Conservation (phyloP, 768 basidiomycete species). For the Agaricus subrufescens region DNA sequence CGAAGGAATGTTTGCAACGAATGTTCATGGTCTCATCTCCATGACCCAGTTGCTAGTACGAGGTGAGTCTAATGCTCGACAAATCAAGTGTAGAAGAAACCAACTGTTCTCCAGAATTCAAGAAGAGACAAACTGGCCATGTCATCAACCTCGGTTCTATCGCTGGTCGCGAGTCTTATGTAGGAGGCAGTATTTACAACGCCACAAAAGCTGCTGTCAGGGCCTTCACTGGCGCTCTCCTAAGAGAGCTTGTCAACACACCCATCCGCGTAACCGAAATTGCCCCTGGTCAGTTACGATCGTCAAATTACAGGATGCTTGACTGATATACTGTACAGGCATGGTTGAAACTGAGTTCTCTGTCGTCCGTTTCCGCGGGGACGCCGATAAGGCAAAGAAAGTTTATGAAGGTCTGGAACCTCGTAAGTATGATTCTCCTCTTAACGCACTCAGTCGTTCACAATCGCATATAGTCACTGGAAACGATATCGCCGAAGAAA, state of each 20-base stretch:
- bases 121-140: conserved; percentile 72
- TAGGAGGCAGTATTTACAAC: conserved; percentile 88
- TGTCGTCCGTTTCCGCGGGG: conserved; percentile 83
- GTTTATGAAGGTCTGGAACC: conserved; percentile 90
- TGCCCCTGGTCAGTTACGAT: conserved; percentile 63
- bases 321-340: conserved; percentile 16
- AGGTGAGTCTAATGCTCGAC: conserved; percentile 26
- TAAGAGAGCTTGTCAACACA: conserved; percentile 88
- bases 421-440: conserved; percentile 41
- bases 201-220: conserved; percentile 87
- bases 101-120: conserved; percentile 53
- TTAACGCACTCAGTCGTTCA: neutral
- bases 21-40: conserved; percentile 81
- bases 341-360: conserved; percentile 76
- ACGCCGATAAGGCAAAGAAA: conserved; percentile 74
- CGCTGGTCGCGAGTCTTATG: conserved; percentile 84
- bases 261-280: conserved; percentile 93
- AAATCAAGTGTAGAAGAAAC: no score
- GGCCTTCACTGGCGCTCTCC: conserved; percentile 78
- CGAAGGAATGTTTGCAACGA: conserved; percentile 78
- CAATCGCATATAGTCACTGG: conserved; percentile 53
- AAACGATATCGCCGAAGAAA: conserved; percentile 93
- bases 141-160: conserved; percentile 95
- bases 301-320: conserved; percentile 11
- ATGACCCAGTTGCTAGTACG: conserved; percentile 73